Evolutionary conservation across 2,329 filamentous ascomycete genomes (phyloP), one percentile per base, ranked within the genome.

Genomic region (Claviceps paspali): DNA sequence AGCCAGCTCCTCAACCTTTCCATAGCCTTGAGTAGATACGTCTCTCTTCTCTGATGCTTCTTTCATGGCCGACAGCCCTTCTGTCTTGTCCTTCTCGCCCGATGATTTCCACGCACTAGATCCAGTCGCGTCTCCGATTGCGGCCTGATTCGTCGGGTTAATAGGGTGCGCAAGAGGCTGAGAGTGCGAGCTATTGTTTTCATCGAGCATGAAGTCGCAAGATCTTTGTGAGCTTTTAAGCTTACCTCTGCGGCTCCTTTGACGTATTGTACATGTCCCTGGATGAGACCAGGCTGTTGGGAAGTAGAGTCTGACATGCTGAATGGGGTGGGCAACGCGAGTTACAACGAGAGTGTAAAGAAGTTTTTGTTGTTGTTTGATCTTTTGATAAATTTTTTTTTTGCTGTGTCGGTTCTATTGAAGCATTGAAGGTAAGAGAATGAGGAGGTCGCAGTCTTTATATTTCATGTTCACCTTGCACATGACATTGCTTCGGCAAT

Each of bases 241-340:
- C 56, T 39, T 56, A 77, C 79, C 60, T 79, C 74, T 38, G 73
- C 68, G 6, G 73, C 73, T 36, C 78, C 79, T 50, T 82, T 82
- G 49, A 73, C 66, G 49, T 80, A 83, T 50, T 81, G 72, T 23
- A 66, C 75, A 52, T 82, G 79, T 29, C 70, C 67, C 41, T 67
- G 63, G 30, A 82, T 50, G 44, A 83, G 73, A 31, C 75, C 67
- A 15, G 76, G 70, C 42, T 73, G 61, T 41, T 64, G 36, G 6
- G 39, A 6, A 6, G 12, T 38, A 6, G 31, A 28, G 17, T 29
- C 36, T 27, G 39, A 30, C 39, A 41, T 39, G 17, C 23, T 27
- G 29, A 15, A n/a, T n/a, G n/a, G n/a, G n/a, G n/a, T n/a, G n/a
- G n/a, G n/a, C n/a, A n/a, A n/a, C n/a, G n/a, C n/a, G n/a, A n/a